These are phyloP conservation scores for Fonsecaea monophora DNA, from an alignment of 2,329 filamentous ascomycete genomes.

Conservation along the genomic window DNA sequence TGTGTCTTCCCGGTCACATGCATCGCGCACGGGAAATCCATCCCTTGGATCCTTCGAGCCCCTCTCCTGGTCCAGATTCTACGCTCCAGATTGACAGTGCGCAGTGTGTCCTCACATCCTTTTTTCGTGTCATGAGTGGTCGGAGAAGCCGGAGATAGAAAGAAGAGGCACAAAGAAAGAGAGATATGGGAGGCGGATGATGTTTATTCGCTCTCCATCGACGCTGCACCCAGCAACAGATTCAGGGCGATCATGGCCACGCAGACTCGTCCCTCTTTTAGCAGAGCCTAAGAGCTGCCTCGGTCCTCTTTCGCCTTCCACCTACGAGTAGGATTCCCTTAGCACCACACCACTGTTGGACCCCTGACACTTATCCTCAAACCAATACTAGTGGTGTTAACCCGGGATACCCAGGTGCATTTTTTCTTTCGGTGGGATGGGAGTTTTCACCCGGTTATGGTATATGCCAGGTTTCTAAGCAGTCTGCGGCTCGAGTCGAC, in stretches of 20 bases:
- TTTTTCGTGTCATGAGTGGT: background rate
- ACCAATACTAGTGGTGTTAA: background rate
- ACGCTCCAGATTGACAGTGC: background rate
- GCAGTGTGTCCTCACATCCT: background rate
- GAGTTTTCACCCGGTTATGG: background rate
- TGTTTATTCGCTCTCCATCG: background rate
- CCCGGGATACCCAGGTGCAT: background rate
- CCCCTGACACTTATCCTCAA: background rate
- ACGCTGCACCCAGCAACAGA: background rate
- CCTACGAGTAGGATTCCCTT: background rate
- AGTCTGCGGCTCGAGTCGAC: background rate
- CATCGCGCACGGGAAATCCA: background rate
- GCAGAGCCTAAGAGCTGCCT: background rate
- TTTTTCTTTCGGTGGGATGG: background rate
- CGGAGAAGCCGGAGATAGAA: background rate
- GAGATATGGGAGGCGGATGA: background rate
- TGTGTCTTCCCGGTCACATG: background rate
- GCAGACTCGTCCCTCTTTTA: background rate
- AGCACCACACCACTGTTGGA: slow-evolving; percentile 1
- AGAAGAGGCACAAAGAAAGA: background rate
- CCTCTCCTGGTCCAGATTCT: background rate
- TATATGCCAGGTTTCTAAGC: background rate
- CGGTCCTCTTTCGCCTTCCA: background rate
- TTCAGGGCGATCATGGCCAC: background rate
- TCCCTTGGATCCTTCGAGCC: background rate